phyloP scores from a whole-genome alignment of 495 filamentous ascomycete species.

The Filosporella fistucella region DNA sequence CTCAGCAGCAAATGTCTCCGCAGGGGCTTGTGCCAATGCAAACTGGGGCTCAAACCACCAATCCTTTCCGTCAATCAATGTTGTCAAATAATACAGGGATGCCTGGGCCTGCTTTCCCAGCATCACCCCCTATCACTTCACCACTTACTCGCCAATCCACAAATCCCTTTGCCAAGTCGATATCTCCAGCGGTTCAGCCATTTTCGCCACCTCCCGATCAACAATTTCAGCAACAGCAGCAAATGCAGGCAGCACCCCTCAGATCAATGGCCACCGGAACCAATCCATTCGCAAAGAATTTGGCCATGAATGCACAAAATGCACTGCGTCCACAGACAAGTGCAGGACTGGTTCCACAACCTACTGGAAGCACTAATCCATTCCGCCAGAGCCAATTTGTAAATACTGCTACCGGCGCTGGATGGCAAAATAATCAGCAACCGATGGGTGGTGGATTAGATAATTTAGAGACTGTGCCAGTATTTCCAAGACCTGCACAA shows the following conservation, averaged over 20 bases:
- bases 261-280: slow-evolving; percentile 63
- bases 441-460: slow-evolving; percentile 86
- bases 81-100: slow-evolving; percentile 30
- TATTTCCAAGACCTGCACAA: slow-evolving; percentile 76
- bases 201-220: slow-evolving; percentile 46
- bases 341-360: slow-evolving; percentile 47
- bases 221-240: slow-evolving; percentile 24
- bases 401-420: slow-evolving; percentile 78
- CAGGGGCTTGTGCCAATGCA: slow-evolving; percentile 21
- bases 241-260: slow-evolving; percentile 33
- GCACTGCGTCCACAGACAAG: slow-evolving; percentile 38
- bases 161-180: slow-evolving; percentile 74
- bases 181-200: slow-evolving; percentile 40
- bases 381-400: slow-evolving; percentile 87
- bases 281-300: slow-evolving; percentile 61
- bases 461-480: slow-evolving; percentile 70
- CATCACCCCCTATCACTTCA: slow-evolving; percentile 29
- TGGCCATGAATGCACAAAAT: slow-evolving; percentile 24
- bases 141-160: slow-evolving; percentile 63
- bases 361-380: slow-evolving; percentile 89
- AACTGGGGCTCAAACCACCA: slow-evolving; percentile 47
- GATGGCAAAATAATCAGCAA: slow-evolving; percentile 75
- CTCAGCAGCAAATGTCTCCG: slow-evolving; percentile 32
- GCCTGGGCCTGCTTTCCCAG: slow-evolving; percentile 20
- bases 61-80: slow-evolving; percentile 88